Evolutionary conservation across 805 yeast genomes (phyloP), one percentile per base, ranked within the genome.

Genomic region (Pichia insulana): DNA sequence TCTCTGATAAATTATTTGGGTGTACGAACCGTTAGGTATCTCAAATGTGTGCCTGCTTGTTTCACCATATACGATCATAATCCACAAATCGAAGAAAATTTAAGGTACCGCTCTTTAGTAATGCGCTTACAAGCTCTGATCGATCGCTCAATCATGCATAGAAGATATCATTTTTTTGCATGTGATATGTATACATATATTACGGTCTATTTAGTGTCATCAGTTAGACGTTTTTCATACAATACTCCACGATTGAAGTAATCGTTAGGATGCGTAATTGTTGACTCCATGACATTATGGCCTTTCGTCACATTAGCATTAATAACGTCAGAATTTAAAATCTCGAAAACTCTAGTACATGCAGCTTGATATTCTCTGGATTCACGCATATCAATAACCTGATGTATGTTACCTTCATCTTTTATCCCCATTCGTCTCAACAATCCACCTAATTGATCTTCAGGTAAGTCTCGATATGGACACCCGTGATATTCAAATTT

Each of bases 311-410:
- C 51, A 38, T 62, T 56, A 33, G 56, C 51, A 20, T 67, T 52
- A 40, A 70, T 61, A 46, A 70, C 62, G 37, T 56, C 69, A 42
- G 68, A 68, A 52, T 78, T 82, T 26, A 86, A 74, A 15, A 76
- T 61, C 55, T 89, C 97, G 62, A 86, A 85, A 3, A 86, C 96
- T 55, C 84, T 74, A 0, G 97, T 82, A 59, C 96, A 89, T 0
- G 97, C 97, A 32, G 78, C 71, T 19, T 90, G 87, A 58, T 76
- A 89, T 49, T 84, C 85, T 27, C 80, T 76, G 42, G 73, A 72
- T 37, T 72, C 73, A 36, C 83, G 80, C 42, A 82, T 76, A 37
- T 83, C 90, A 39, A 81, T 50, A 11, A 92, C 74, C 37, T 84
- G 62, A 38, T 76, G 72, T 17, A 64, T 56, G 19, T 63, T 56